Conservation (phyloP, 225 moss, liverwort and hornwort genomes). For the Takakia lepidozioides region DNA sequence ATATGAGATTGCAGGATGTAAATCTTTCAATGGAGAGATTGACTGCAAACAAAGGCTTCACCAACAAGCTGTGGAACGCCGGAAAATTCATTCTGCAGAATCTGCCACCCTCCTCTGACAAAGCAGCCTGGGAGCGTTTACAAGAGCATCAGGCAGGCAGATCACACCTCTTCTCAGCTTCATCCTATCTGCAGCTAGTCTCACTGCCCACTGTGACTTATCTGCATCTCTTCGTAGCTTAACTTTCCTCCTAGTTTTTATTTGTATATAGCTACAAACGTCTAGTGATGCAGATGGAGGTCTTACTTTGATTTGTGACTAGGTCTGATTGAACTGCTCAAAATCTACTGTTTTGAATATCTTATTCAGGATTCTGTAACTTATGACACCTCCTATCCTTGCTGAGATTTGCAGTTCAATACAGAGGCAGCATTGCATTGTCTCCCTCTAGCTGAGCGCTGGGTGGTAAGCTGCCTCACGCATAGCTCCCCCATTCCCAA, state of each 20-base stretch:
- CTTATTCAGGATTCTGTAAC: background rate
- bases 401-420: conserved; percentile 33
- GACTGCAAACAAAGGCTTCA: conserved; percentile 77
- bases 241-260: no score
- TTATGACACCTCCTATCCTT: background rate
- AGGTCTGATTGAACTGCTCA: no score
- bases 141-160: conserved; percentile 45
- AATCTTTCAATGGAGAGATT: conserved; percentile 85
- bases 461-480: conserved; percentile 93
- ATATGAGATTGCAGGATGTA: conserved; percentile 50
- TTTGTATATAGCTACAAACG: no score
- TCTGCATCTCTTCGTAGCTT: no score
- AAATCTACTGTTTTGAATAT: no score
- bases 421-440: conserved; percentile 26
- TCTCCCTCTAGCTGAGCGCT: conserved; percentile 62
- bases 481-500: no score
- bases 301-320: no score
- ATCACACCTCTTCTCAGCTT: no score
- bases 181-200: no score
- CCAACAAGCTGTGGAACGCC: conserved; percentile 92
- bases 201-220: no score
- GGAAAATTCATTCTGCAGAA: conserved; percentile 86
- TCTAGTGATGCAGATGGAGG: no score
- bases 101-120: conserved; percentile 49
- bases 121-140: conserved; percentile 44